Percentiles rank a stretch among this genome's conserved stretches.
phyloP scores from a whole-genome alignment of 2,329 filamentous ascomycete genomes.

The Fusarium anthophilum region DNA sequence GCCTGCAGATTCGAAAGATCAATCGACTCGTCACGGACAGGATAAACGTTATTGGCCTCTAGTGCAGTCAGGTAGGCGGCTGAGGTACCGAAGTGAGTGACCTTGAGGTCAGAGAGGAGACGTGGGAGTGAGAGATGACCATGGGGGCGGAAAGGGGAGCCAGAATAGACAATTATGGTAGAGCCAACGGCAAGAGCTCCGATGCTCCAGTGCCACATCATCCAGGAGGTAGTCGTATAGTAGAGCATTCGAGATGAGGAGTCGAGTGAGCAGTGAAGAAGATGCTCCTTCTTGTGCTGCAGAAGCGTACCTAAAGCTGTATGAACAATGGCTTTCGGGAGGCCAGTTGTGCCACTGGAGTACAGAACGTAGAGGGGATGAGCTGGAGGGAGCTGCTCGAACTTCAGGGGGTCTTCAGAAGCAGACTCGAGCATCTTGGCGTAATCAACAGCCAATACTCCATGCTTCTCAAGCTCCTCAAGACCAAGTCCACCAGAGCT shows the following conservation, averaged over 20 bases:
- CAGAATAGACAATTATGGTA: slow-evolving; percentile 89
- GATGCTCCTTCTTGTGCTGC: slow-evolving; percentile 97
- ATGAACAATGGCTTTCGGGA: slow-evolving; percentile 95
- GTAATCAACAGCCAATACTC: slow-evolving; percentile 56
- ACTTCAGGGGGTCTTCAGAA: slow-evolving; percentile 62
- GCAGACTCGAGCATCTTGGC: slow-evolving; percentile 55
- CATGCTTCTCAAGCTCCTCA: slow-evolving; percentile 51
- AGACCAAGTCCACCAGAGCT: slow-evolving; percentile 53
- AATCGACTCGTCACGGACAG: slow-evolving; percentile 61
- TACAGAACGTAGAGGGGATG: slow-evolving; percentile 96
- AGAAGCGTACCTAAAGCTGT: slow-evolving; percentile 88
- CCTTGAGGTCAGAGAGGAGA: slow-evolving; percentile 80
- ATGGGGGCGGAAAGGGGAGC: slow-evolving; percentile 85
- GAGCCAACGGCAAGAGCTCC: slow-evolving; percentile 85
- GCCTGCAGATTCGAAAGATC: slow-evolving; percentile 75
- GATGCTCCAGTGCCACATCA: slow-evolving; percentile 99
- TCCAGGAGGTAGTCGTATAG: slow-evolving; percentile 96
- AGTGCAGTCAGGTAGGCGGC: slow-evolving; percentile 93
- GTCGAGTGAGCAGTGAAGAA: slow-evolving; percentile 83
- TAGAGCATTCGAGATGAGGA: slow-evolving; percentile 83
- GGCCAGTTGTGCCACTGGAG: slow-evolving; percentile 86
- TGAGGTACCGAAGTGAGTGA: slow-evolving; percentile 95
- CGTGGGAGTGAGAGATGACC: slow-evolving; percentile 84
- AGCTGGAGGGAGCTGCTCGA: slow-evolving; percentile 82
- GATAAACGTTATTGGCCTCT: slow-evolving; percentile 77